Base-by-base conservation (phyloP, 2,329 filamentous ascomycete genomes). In the Teratosphaeriaceae sp. region DNA sequence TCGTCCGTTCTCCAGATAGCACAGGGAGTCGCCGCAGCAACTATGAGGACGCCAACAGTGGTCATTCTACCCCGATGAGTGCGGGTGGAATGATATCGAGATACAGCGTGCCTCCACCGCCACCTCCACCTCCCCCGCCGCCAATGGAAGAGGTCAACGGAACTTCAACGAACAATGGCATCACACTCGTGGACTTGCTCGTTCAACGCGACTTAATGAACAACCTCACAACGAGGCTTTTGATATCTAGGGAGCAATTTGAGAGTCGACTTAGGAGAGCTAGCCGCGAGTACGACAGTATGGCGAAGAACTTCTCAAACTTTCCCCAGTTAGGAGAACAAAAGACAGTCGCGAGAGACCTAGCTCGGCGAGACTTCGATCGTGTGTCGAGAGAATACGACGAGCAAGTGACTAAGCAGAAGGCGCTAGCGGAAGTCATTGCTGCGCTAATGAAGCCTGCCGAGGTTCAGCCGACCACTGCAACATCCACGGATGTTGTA, bases 271-370 rank as follows among this genome's bases (percentile, higher is more conserved):
- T 33, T 3, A 41, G 22, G 18, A 15, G 29, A 16, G 38, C 38
- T 3, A 7, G 23, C 13, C 16, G n/a, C 5, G 38, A 41, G n/a
- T 20, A 33, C 18, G n/a, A 24, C 5, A 34, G 27, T 11, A 41
- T 24, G 27, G 16, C 27, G 11, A 22, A 34, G 11, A 11, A 24
- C 13, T 34, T 26, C 22, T 12, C 26, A 18, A 20, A 9, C 29
- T 47, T 47, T 15, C 42, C 45, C 30, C 18, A 15, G 11, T 33
- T 47, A 13, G 45, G 40, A 34, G 45, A 47, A 21, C 42, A 44
- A 33, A 41, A 42, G 21, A 44, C 40, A 15, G 30, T 16, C 12
- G 40, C 40, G 4, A 33, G 33, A 19, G 24, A n/a, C 12, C 26
- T 12, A 16, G 29, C 30, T 22, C 27, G 38, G 19, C 19, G n/a